Evolutionary conservation across 345 rosid species (phyloP).

Genomic region (Gossypium bickii): DNA sequence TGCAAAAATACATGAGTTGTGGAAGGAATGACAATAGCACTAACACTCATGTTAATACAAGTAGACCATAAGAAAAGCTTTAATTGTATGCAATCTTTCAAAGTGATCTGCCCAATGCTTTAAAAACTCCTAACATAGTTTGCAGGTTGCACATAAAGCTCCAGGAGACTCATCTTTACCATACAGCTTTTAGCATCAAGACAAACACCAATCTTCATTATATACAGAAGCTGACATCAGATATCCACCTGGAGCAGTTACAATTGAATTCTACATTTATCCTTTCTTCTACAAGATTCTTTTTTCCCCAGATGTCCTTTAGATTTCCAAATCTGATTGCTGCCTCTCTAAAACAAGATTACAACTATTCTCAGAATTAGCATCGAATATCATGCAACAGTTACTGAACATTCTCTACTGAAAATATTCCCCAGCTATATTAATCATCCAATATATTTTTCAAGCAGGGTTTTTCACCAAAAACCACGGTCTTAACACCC

Average conservation of each 20-base stretch:
- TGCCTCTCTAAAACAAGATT: background rate
- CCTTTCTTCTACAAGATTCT: background rate
- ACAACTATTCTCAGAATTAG: background rate
- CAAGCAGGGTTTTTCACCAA: background rate
- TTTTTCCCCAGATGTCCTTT: background rate
- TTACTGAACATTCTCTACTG: background rate
- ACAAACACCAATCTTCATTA: background rate
- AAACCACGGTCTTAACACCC: no score
- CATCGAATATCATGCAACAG: background rate
- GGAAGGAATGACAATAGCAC: no score
- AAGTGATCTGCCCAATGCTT: background rate
- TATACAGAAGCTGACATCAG: background rate
- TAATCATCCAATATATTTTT: background rate
- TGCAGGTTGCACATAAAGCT: background rate
- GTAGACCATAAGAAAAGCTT: background rate
- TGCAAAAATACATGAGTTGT: background rate
- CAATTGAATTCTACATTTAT: background rate
- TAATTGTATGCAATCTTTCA: background rate
- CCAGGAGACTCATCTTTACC: background rate
- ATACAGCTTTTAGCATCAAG: background rate
- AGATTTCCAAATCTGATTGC: constrained; percentile 6
- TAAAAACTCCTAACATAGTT: background rate
- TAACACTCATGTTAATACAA: no score
- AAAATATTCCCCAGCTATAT: background rate
- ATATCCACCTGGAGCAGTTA: background rate